phyloP scores from a whole-genome alignment of 345 rosid species.

The Pistacia vera region DNA sequence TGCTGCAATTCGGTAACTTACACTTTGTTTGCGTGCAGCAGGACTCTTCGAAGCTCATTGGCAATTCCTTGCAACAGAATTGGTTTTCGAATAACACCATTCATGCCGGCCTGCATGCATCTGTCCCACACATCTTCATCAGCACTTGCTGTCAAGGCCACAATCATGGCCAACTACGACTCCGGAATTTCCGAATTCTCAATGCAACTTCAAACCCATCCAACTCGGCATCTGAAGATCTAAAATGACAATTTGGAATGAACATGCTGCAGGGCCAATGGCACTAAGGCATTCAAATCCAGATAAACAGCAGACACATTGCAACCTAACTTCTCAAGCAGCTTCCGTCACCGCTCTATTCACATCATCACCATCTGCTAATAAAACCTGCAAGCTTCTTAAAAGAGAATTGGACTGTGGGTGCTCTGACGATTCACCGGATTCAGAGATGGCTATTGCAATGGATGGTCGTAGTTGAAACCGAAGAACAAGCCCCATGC shows the following conservation, averaged over 20 bases:
- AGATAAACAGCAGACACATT: constrained; percentile 58
- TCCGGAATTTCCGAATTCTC: constrained; percentile 62
- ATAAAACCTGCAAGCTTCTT: constrained; percentile 67
- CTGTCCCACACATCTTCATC: constrained; percentile 66
- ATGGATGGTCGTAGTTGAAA: constrained; percentile 61
- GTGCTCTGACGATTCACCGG: constrained; percentile 56
- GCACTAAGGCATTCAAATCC: constrained; percentile 76
- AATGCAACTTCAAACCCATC: constrained; percentile 85
- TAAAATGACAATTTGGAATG: constrained; percentile 68
- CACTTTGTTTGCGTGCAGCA: constrained; percentile 55
- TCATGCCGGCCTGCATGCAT: constrained; percentile 71
- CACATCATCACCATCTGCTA: constrained; percentile 73
- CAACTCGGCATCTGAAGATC: constrained; percentile 85
- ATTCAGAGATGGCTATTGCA: constrained; percentile 37
- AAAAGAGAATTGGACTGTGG: constrained; percentile 59
- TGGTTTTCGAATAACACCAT: constrained; percentile 84
- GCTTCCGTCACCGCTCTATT: constrained; percentile 78
- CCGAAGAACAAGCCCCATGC: constrained; percentile 75
- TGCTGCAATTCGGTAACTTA: constrained; percentile 4
- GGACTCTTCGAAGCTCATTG: constrained; percentile 66
- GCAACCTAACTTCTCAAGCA: constrained; percentile 89
- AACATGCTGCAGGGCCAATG: constrained; percentile 43
- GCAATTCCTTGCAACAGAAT: constrained; percentile 62
- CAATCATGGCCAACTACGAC: constrained; percentile 66
- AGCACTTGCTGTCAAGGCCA: constrained; percentile 59